These are phyloP conservation scores for Aurantiochytrium sp. DNA, from an alignment of 108 stramenopile species.

Conservation along the genomic window DNA sequence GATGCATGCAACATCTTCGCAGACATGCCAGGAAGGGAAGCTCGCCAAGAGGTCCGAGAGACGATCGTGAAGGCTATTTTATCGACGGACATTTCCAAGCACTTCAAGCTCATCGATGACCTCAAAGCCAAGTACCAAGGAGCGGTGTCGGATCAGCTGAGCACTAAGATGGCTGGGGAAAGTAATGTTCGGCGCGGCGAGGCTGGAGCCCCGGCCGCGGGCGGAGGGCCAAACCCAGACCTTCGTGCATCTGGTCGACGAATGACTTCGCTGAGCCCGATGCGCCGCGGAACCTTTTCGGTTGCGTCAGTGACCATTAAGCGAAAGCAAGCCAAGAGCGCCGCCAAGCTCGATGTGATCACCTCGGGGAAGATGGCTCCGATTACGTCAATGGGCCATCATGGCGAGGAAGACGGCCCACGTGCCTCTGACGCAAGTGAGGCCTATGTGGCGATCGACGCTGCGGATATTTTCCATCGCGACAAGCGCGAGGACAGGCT, in stretches of 20 bases:
- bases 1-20: conserved; percentile 34
- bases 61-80: conserved; percentile 41
- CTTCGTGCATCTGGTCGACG: conserved; percentile 12
- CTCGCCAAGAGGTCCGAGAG: conserved; percentile 17
- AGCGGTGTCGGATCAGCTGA: not conserved
- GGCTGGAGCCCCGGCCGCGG: not conserved
- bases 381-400: too few relatives aligned
- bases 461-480: conserved; percentile 40
- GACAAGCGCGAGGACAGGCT: conserved; percentile 28
- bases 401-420: not conserved
- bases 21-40: not conserved
- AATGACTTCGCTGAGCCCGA: conserved; percentile 29
- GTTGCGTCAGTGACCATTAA: too few relatives aligned
- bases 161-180: not conserved
- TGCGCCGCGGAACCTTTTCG: not conserved
- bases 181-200: not conserved
- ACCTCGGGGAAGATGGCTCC: too few relatives aligned
- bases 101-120: conserved; percentile 35
- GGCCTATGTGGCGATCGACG: conserved; percentile 11
- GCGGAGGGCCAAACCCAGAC: not conserved
- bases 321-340: too few relatives aligned
- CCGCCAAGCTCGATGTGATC: too few relatives aligned
- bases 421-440: not conserved
- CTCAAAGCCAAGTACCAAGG: conserved; percentile 31
- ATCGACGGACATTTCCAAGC: conserved; percentile 42